Percentiles rank a stretch among this genome's conserved stretches.
Evolutionary conservation across 345 rosid species (phyloP).

Genomic region (Boechera stricta): DNA sequence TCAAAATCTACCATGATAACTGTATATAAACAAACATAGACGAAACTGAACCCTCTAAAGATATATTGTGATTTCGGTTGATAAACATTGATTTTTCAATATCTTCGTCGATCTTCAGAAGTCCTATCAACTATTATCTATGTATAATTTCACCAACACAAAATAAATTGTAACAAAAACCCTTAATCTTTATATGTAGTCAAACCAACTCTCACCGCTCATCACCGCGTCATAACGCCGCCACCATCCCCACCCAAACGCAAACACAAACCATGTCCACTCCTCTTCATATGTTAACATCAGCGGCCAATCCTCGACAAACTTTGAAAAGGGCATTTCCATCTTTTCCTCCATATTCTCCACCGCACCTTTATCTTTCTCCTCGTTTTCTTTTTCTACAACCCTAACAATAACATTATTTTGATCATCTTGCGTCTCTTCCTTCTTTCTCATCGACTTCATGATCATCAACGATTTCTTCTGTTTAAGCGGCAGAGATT

Average conservation of each 20-base stretch:
- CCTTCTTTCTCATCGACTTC: not conserved
- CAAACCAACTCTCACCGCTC: slow-evolving; percentile 25
- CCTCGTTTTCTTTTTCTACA: slow-evolving; percentile 4
- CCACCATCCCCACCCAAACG: slow-evolving; percentile 37
- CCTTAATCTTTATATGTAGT: not conserved
- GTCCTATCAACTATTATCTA: not conserved
- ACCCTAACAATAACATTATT: not conserved
- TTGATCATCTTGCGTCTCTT: not conserved
- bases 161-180: not conserved
- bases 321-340: not conserved
- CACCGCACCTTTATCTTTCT: not conserved
- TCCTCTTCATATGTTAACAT: slow-evolving; percentile 34
- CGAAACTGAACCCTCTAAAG: not conserved
- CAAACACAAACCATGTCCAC: slow-evolving; percentile 38
- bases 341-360: not conserved
- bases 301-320: slow-evolving; percentile 19
- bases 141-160: not conserved
- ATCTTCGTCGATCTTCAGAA: not conserved
- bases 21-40: not conserved
- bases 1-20: no score
- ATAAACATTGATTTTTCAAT: not conserved
- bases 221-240: slow-evolving; percentile 28
- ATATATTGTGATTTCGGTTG: not conserved
- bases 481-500: not conserved
- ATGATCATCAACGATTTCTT: slow-evolving; percentile 6